These are phyloP conservation scores for Cyathus striatus DNA, from an alignment of 768 basidiomycete genomes.

Conservation along the genomic window DNA sequence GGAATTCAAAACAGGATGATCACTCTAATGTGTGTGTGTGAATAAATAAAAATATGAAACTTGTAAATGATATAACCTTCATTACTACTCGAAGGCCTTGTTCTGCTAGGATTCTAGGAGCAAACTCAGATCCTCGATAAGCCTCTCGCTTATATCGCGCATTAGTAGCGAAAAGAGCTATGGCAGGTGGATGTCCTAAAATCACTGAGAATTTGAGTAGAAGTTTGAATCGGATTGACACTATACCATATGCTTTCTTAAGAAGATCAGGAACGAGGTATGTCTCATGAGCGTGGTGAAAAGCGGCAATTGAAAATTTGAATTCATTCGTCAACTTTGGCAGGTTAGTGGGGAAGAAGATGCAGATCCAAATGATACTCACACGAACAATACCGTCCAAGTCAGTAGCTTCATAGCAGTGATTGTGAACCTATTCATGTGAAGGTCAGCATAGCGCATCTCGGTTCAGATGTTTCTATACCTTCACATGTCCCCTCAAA, in stretches of 20 bases:
- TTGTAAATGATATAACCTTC: slow-evolving; percentile 43
- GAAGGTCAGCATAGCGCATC: neutral
- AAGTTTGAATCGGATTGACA: neutral
- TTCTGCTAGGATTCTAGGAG: slow-evolving; percentile 64
- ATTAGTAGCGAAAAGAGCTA: slow-evolving; percentile 67
- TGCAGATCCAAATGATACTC: slow-evolving; percentile 45
- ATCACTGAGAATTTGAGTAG: neutral
- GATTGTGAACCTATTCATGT: slow-evolving; percentile 41
- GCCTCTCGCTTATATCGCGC: slow-evolving; percentile 69
- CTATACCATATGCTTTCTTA: slow-evolving; percentile 60
- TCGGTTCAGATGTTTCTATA: slow-evolving; percentile 10
- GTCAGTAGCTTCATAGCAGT: slow-evolving; percentile 62
- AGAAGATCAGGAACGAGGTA: slow-evolving; percentile 82
- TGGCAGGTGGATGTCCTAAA: slow-evolving; percentile 56
- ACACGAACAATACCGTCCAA: slow-evolving; percentile 63
- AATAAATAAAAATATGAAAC: neutral
- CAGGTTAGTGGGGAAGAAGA: neutral
- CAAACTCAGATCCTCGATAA: slow-evolving; percentile 75
- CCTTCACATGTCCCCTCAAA: slow-evolving; percentile 73
- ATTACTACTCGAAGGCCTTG: slow-evolving; percentile 67
- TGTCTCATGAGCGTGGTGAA: slow-evolving; percentile 78
- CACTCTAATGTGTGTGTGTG: slow-evolving; percentile 37
- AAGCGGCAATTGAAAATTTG: slow-evolving; percentile 67
- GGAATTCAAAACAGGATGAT: slow-evolving; percentile 58
- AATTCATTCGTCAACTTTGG: slow-evolving; percentile 55